Evolutionary conservation across 176 grass and related monocot species (phyloP).

Genomic region (Triticum timopheevii): DNA sequence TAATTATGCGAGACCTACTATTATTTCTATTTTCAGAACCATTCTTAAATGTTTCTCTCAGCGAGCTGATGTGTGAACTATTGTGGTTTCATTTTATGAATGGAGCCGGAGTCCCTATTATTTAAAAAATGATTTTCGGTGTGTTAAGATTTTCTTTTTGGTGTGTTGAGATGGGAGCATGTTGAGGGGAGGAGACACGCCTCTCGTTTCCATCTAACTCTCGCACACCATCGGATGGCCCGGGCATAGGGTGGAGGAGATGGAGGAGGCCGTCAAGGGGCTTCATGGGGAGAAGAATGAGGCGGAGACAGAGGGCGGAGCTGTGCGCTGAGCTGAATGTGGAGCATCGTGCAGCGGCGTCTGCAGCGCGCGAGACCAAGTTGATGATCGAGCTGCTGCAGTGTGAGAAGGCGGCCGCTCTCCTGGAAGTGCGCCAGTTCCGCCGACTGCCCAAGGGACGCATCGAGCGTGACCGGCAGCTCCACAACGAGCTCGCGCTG

Average conservation of each 20-base stretch:
- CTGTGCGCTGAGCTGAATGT: slow-evolving; percentile 37
- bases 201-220: background rate
- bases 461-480: slow-evolving; percentile 24
- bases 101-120: too few species aligned
- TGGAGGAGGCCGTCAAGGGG: background rate
- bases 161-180: too few species aligned
- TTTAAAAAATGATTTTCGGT: too few species aligned
- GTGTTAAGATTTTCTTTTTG: too few species aligned
- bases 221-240: background rate
- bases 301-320: slow-evolving; percentile 14
- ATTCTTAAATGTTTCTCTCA: too few species aligned
- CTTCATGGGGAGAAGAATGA: slow-evolving; percentile 36
- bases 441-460: slow-evolving; percentile 38
- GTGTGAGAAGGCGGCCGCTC: slow-evolving; percentile 54
- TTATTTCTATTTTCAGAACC: too few species aligned
- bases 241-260: background rate
- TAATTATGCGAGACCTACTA: too few species aligned
- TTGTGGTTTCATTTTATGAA: too few species aligned
- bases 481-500: slow-evolving; percentile 32
- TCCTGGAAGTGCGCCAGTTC: slow-evolving; percentile 58
- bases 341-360: slow-evolving; percentile 42
- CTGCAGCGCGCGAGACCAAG: slow-evolving; percentile 49
- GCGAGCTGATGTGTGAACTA: too few species aligned
- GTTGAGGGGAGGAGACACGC: background rate
- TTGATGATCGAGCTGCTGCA: slow-evolving; percentile 63